Conservation (phyloP, 495 filamentous ascomycete species). For the Penicillium fimorum region DNA sequence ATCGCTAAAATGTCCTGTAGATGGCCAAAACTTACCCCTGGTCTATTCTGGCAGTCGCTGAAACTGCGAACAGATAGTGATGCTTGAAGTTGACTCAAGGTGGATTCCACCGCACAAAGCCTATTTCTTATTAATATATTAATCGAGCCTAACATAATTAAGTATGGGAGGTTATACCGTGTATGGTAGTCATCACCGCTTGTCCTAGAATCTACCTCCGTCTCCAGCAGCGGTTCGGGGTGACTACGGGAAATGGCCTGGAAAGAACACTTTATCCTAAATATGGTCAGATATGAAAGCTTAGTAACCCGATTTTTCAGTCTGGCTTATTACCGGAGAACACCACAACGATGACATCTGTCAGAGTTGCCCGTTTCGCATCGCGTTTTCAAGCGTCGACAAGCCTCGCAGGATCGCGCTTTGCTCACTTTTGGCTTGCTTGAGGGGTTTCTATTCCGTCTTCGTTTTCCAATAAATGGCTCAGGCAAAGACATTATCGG, state of each 20-base stretch:
- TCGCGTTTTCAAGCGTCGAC: slow-evolving; percentile 22
- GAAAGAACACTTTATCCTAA: not conserved
- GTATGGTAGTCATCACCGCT: too few relatives aligned
- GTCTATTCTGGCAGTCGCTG: not conserved
- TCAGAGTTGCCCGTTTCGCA: slow-evolving; percentile 10
- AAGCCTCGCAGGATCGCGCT: slow-evolving; percentile 19
- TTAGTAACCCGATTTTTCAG: not conserved
- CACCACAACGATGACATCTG: slow-evolving; percentile 6
- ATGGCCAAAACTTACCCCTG: not conserved
- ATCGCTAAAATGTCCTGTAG: not conserved
- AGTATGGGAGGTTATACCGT: not conserved
- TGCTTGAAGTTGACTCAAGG: too few relatives aligned
- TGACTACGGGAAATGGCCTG: too few relatives aligned
- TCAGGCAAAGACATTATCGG: not conserved
- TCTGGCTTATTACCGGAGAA: not conserved
- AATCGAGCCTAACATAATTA: not conserved
- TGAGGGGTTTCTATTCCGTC: not conserved
- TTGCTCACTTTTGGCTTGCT: slow-evolving; percentile 11
- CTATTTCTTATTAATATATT: not conserved
- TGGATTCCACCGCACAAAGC: too few relatives aligned
- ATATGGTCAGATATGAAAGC: not conserved
- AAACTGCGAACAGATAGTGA: not conserved
- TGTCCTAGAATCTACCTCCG: too few relatives aligned
- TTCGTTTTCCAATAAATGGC: not conserved
- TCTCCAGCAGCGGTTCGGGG: too few relatives aligned